phyloP scores from a whole-genome alignment of 1,139 yeast genomes.

The Hyphopichia wangnamkhiaoensis region DNA sequence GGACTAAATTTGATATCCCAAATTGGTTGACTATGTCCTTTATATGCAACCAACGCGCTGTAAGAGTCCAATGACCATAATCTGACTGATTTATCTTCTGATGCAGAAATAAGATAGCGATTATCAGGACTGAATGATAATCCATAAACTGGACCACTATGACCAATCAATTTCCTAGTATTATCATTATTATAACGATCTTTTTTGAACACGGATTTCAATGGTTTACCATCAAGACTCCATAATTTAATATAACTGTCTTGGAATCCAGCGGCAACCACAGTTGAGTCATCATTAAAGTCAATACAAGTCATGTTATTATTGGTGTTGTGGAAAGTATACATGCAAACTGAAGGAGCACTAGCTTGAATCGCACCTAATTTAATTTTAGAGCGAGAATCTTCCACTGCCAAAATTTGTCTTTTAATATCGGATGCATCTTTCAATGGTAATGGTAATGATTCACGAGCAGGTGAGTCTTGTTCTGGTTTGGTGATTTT shows the following conservation, averaged over 20 bases:
- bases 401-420: conserved; percentile 77
- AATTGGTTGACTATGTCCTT: conserved; percentile 94
- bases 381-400: conserved; percentile 72
- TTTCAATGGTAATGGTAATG: conserved; percentile 82
- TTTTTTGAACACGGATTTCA: conserved; percentile 62
- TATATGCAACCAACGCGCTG: conserved; percentile 86
- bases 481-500: conserved; percentile 50
- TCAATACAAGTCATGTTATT: conserved; percentile 81
- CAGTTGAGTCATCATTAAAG: conserved; percentile 82
- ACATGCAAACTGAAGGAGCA: conserved; percentile 96
- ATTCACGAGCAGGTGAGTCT: conserved; percentile 74
- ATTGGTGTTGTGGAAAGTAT: conserved; percentile 94
- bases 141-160: conserved; percentile 92
- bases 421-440: conserved; percentile 77
- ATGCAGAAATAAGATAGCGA: conserved; percentile 73
- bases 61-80: conserved; percentile 94
- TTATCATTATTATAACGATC: conserved; percentile 54
- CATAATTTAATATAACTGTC: conserved; percentile 89
- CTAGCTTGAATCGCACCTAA: conserved; percentile 68
- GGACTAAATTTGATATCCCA: conserved; percentile 98
- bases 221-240: conserved; percentile 89
- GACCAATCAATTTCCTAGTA: conserved; percentile 78
- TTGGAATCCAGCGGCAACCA: conserved; percentile 93
- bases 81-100: conserved; percentile 90
- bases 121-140: conserved; percentile 90